These are phyloP conservation scores for Dactylonectria macrodidyma DNA, from an alignment of 2,329 filamentous ascomycete species.

Conservation along the genomic window DNA sequence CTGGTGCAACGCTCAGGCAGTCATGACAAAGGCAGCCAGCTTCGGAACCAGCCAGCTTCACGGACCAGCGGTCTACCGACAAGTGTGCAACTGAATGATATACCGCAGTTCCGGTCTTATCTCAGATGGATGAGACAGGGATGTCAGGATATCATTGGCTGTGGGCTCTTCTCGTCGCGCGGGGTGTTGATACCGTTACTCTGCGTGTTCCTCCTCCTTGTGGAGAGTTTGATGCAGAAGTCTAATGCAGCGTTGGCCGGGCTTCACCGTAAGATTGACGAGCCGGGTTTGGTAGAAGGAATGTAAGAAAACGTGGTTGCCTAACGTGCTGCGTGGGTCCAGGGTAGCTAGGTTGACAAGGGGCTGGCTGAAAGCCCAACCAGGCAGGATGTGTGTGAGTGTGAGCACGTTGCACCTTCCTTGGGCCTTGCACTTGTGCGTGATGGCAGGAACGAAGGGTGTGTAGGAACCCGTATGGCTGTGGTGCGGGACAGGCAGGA, in stretches of 20 bases:
- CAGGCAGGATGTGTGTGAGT: slow-evolving; percentile 1
- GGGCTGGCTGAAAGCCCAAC: slow-evolving; percentile 14
- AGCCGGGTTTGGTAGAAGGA: slow-evolving; percentile 8
- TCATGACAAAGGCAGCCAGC: background rate
- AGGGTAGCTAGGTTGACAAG: slow-evolving; percentile 27
- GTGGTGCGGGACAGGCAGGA: background rate
- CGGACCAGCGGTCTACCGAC: background rate
- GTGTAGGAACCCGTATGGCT: too few species aligned
- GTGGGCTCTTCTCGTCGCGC: background rate
- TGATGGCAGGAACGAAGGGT: background rate
- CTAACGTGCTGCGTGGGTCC: slow-evolving; percentile 23
- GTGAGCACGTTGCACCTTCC: background rate
- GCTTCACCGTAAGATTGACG: slow-evolving; percentile 34
- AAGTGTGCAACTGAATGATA: background rate
- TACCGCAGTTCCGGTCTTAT: slow-evolving; percentile 21
- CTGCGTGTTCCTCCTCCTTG: background rate
- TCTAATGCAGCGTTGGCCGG: slow-evolving; percentile 16
- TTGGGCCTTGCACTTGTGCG: background rate
- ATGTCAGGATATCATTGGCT: slow-evolving; percentile 5
- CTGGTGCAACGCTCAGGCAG: background rate
- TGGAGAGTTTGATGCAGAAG: background rate
- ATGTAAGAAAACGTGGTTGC: slow-evolving; percentile 21
- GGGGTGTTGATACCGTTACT: background rate
- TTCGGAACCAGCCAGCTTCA: background rate
- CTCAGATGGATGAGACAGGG: slow-evolving; percentile 26